phyloP scores from a whole-genome alignment of 495 filamentous ascomycete genomes.

The Cercophora newfieldiana region DNA sequence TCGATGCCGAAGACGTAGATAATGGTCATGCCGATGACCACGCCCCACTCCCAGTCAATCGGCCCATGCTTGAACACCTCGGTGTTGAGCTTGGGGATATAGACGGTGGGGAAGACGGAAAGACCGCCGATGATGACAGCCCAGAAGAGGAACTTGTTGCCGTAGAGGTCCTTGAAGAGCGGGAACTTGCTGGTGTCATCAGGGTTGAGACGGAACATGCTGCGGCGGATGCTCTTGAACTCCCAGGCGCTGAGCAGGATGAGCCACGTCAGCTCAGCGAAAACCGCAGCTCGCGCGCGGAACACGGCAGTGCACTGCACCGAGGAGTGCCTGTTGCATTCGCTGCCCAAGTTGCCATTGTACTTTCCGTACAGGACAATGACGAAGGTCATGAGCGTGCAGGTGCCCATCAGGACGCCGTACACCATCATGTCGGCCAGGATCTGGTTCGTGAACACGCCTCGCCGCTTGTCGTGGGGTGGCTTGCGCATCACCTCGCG shows the following conservation, averaged over 20 bases:
- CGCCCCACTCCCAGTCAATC: slow-evolving; percentile 74
- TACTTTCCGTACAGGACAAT: slow-evolving; percentile 67
- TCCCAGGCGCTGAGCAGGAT: slow-evolving; percentile 75
- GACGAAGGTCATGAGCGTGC: slow-evolving; percentile 67
- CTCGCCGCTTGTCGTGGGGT: slow-evolving; percentile 63
- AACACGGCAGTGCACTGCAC: slow-evolving; percentile 63
- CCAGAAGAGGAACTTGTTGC: slow-evolving; percentile 75
- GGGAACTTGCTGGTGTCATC: slow-evolving; percentile 50
- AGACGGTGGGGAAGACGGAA: slow-evolving; percentile 70
- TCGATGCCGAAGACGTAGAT: slow-evolving; percentile 64
- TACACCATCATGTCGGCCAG: slow-evolving; percentile 74
- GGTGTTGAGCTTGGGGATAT: slow-evolving; percentile 68
- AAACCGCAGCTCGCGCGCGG: slow-evolving; percentile 74
- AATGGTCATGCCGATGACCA: slow-evolving; percentile 59
- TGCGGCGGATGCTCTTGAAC: slow-evolving; percentile 69
- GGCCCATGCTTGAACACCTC: slow-evolving; percentile 73
- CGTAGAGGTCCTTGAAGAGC: slow-evolving; percentile 65
- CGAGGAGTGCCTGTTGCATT: slow-evolving; percentile 64
- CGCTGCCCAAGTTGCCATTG: slow-evolving; percentile 54
- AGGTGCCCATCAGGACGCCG: slow-evolving; percentile 65
- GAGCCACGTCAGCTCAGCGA: slow-evolving; percentile 73
- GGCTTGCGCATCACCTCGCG: slow-evolving; percentile 69
- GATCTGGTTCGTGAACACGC: slow-evolving; percentile 71
- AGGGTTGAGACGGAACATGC: slow-evolving; percentile 67
- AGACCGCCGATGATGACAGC: slow-evolving; percentile 65